Base-by-base conservation (phyloP, 345 rosid genomes). In the Turritis glabra region DNA sequence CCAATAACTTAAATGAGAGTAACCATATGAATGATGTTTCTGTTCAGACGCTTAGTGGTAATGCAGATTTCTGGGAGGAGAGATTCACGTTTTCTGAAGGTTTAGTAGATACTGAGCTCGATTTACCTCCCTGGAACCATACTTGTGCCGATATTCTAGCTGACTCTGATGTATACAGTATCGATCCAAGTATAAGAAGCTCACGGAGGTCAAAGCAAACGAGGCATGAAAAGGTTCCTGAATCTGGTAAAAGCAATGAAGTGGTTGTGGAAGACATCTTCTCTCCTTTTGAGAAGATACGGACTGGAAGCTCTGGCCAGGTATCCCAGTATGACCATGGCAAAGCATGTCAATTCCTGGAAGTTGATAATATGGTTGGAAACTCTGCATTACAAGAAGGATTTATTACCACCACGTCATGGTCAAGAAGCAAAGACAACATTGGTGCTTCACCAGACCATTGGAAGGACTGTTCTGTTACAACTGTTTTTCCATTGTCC, bases 391-490 rank as follows among this genome's bases (percentile, higher is more conserved):
- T 52, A 27, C 78, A 71, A 78, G 75, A 83, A 19, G 78, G 61
- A 22, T n/a, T n/a, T n/a, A 64, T 67, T 14, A 64, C 69, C 9
- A 85, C 79, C 73, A 83, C 86, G 21, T 64, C 85, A 27, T 89
- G 90, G 87, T 79, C 88, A 40, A 79, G 79, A 74, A 78, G 33
- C 58, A 90, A 80, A 83, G 86, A 76, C 38, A 76, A 79, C 8
- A 26, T 81, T 63, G 61, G 79, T 63, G 76, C 85, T 59, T 82
- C 90, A 22, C 65, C 84, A 37, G 90, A 86, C 43, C 18, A 72
- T 25, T 91, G 96, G 96, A 89, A 88, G 76, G 92, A 85, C 62
- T 91, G 88, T 81, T 79, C 91, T 54, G 86, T 89, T 35, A 87
- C 89, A 82, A 86, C 91, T 60, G 83, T 88, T 53, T 85, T 85